phyloP scores from a whole-genome alignment of 192 early-diverging fungal genomes.

The Gigaspora rosea region DNA sequence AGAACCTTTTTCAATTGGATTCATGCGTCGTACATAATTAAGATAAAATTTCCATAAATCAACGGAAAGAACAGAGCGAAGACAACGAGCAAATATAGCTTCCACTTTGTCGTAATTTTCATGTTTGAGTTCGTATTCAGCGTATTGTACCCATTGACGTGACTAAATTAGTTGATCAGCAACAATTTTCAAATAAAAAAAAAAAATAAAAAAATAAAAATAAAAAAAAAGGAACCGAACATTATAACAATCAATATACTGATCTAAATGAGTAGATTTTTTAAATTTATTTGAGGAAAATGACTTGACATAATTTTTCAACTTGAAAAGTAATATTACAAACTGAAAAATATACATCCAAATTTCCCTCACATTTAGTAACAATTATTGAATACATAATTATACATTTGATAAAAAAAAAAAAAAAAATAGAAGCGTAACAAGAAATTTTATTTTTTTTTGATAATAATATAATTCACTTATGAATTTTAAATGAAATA shows the following conservation, averaged over 20 bases:
- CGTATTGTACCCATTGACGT: slow-evolving; percentile 75
- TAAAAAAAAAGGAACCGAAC: background rate
- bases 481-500: too few species aligned
- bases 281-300: slow-evolving; percentile 1
- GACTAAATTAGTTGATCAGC: slow-evolving; percentile 43
- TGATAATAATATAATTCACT: too few species aligned
- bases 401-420: too few species aligned
- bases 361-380: too few species aligned
- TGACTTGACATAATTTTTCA: background rate
- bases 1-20: slow-evolving; percentile 55
- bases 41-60: slow-evolving; percentile 90
- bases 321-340: background rate
- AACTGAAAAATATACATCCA: background rate
- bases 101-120: slow-evolving; percentile 76
- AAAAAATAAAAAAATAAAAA: background rate
- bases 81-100: slow-evolving; percentile 79
- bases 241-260: slow-evolving; percentile 27
- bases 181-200: slow-evolving; percentile 9
- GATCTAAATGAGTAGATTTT: background rate
- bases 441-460: too few species aligned
- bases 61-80: slow-evolving; percentile 79
- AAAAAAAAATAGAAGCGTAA: too few species aligned
- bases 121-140: slow-evolving; percentile 80
- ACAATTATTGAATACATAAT: too few species aligned
- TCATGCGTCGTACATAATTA: slow-evolving; percentile 78